phyloP scores from a whole-genome alignment of 345 rosid genomes.

The Citrus maxima region DNA sequence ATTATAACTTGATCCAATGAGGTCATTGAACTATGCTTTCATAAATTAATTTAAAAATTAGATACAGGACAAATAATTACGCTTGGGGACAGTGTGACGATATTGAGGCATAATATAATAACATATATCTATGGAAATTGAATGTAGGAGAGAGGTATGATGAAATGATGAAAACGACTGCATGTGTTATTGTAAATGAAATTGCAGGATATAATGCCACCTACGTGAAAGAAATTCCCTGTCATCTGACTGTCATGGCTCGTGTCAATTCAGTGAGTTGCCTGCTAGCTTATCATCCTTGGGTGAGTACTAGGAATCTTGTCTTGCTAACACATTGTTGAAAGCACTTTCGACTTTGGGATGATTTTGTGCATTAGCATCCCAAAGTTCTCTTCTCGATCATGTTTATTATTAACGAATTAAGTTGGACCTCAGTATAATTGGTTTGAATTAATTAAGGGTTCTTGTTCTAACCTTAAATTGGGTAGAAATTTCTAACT shows the following conservation, averaged over 20 bases:
- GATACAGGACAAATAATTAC: too few species aligned
- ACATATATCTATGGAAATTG: background rate
- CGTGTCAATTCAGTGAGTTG: background rate
- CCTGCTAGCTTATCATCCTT: background rate
- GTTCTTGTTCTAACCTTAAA: background rate
- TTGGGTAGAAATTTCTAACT: background rate
- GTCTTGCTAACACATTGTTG: background rate
- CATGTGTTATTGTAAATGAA: background rate
- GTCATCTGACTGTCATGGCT: background rate
- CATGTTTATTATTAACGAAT: too few species aligned
- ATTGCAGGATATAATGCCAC: conserved; percentile 1
- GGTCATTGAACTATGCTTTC: too few species aligned
- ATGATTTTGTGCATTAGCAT: too few species aligned
- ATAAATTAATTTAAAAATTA: too few species aligned
- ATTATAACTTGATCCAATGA: too few species aligned
- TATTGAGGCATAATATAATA: too few species aligned
- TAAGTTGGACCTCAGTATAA: too few species aligned
- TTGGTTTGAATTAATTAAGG: background rate
- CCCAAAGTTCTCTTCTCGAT: too few species aligned
- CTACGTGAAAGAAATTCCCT: background rate
- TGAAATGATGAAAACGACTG: background rate
- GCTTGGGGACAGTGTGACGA: too few species aligned
- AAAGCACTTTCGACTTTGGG: background rate
- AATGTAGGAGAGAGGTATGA: background rate
- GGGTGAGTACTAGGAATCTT: background rate